Conservation (phyloP, 176 grass and related monocot genomes). For the Lolium rigidum region DNA sequence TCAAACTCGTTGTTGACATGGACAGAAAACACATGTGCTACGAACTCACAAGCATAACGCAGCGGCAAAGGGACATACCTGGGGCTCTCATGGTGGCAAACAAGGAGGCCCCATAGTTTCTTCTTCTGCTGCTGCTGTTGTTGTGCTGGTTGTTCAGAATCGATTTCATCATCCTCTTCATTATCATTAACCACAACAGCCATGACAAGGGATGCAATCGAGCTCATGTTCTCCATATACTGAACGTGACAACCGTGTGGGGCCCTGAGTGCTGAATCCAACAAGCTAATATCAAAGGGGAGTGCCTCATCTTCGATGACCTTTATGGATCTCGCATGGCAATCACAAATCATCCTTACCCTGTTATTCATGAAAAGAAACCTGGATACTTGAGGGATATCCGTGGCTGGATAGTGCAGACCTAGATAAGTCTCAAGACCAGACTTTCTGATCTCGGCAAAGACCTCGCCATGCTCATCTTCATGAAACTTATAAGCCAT, state of each 20-base stretch:
- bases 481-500: constrained; percentile 67
- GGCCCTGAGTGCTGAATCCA: constrained; percentile 77
- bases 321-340: constrained; percentile 44
- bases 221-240: constrained; percentile 98
- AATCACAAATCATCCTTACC: constrained; percentile 90
- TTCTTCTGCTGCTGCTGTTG: constrained; percentile 59
- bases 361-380: constrained; percentile 90
- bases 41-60: constrained; percentile 88
- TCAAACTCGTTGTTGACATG: constrained; percentile 94
- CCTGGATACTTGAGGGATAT: constrained; percentile 44
- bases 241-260: constrained; percentile 87
- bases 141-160: constrained; percentile 47
- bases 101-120: too few relatives aligned
- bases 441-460: constrained; percentile 76
- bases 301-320: constrained; percentile 57
- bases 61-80: constrained; percentile 68
- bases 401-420: constrained; percentile 89
- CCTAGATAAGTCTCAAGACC: constrained; percentile 85
- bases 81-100: too few relatives aligned
- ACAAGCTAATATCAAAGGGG: constrained; percentile 73
- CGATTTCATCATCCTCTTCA: constrained; percentile 51
- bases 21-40: constrained; percentile 87
- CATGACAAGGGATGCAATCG: constrained; percentile 90
- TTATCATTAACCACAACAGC: constrained; percentile 74
- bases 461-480: constrained; percentile 87